Evolutionary conservation across 257 asterid genomes (phyloP).

Genomic region (Dorcoceras hygrometricum): DNA sequence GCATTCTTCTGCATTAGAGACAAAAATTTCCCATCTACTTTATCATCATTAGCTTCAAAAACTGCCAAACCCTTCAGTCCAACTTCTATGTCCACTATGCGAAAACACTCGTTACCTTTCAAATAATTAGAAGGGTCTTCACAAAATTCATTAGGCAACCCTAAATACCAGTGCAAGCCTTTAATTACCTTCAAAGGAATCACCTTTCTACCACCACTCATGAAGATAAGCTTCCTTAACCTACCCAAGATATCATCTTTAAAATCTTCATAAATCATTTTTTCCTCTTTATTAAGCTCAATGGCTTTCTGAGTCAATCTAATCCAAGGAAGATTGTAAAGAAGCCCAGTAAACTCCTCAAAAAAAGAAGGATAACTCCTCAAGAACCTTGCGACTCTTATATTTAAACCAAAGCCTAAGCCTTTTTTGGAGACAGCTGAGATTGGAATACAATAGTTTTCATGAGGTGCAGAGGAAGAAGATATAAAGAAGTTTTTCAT

Average conservation of each 20-base stretch:
- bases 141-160: conserved; percentile 66
- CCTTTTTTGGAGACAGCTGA: conserved; percentile 70
- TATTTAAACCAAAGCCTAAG: conserved; percentile 43
- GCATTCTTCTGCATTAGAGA: conserved; percentile 66
- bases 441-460: conserved; percentile 58
- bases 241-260: conserved; percentile 56
- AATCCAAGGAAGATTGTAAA: conserved; percentile 76
- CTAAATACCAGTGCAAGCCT: conserved; percentile 72
- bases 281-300: conserved; percentile 71
- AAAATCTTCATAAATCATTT: conserved; percentile 40
- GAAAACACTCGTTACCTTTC: conserved; percentile 33
- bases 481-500: conserved; percentile 65
- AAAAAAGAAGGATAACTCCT: conserved; percentile 80
- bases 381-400: conserved; percentile 69
- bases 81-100: conserved; percentile 63
- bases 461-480: conserved; percentile 58
- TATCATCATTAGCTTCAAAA: conserved; percentile 25
- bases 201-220: conserved; percentile 56
- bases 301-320: conserved; percentile 62
- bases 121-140: conserved; percentile 47
- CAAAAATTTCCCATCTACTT: conserved; percentile 27
- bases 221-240: conserved; percentile 63
- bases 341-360: conserved; percentile 79
- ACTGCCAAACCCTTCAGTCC: conserved; percentile 68
- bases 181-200: conserved; percentile 72